Percentiles rank a stretch among this genome's conserved stretches.
phyloP scores from a whole-genome alignment of 116 monocot genomes.

The Zostera marina region DNA sequence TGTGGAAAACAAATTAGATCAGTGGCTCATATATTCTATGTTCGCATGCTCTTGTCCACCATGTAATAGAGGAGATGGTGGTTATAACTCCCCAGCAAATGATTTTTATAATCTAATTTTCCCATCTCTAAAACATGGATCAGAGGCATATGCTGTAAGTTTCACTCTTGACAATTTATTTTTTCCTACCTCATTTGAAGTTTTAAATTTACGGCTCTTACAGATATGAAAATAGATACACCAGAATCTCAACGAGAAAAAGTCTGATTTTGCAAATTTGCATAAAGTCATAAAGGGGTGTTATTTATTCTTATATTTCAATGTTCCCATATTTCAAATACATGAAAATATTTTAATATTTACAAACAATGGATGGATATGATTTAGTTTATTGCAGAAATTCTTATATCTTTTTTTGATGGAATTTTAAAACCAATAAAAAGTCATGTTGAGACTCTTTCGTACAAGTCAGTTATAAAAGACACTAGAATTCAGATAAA shows the following conservation, averaged over 20 bases:
- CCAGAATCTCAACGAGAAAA: background rate
- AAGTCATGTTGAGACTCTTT: too few species aligned
- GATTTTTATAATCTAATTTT: slow-evolving; percentile 89
- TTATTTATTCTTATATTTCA: too few species aligned
- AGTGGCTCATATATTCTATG: slow-evolving; percentile 94
- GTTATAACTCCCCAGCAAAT: slow-evolving; percentile 35
- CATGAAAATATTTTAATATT: background rate
- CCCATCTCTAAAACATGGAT: slow-evolving; percentile 77
- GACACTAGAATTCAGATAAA: too few species aligned
- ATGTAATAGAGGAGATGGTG: slow-evolving; percentile 58
- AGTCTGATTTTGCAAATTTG: background rate
- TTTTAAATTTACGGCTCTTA: background rate
- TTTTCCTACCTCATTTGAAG: background rate
- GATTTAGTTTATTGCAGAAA: too few species aligned
- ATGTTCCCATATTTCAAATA: background rate
- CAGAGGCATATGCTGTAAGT: slow-evolving; percentile 82
- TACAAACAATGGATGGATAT: background rate
- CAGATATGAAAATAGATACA: background rate
- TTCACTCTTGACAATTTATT: slow-evolving; percentile 1
- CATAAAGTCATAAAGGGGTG: too few species aligned
- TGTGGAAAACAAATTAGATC: slow-evolving; percentile 74
- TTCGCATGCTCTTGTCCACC: slow-evolving; percentile 93
- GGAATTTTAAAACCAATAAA: too few species aligned
- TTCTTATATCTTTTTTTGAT: too few species aligned
- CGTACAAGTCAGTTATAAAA: too few species aligned